Base-by-base conservation (phyloP, 306 rosid species). In the Styphnolobium japonicum region DNA sequence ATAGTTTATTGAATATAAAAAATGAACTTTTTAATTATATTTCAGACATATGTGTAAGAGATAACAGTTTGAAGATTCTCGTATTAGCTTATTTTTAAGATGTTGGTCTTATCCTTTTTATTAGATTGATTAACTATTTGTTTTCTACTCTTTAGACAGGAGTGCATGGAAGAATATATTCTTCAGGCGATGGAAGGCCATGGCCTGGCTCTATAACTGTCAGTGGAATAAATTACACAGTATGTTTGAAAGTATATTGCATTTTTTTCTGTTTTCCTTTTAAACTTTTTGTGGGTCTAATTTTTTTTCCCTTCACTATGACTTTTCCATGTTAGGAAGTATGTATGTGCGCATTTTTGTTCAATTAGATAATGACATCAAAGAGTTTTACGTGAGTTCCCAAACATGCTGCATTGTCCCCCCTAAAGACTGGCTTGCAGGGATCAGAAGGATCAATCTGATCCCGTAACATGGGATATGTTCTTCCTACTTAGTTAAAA, bases 141-240 rank as follows among this genome's bases (percentile, higher is more conserved):
- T 62, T 80, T 82, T 77, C 11, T 65, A 52, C 67, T 84, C 68
- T 80, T 22, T 64, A 95, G 98, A 86, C 90, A 36, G 98, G 98
- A 81, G 90, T 95, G 79, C 97, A 91, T 76, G 97, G 98, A 81
- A 88, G 96, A 72, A 85, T 95, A 53, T 90, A 86, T 84, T 91
- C 98, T 82, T 88, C 98, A 36, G 90, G 83, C 49, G 82, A 77
- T 66, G 98, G 98, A 78, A 90, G 88, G 79, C 96, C 98, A 10
- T 68, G 92, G 57, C 96, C 88, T 4, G 96, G 89, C 39, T 86
- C 57, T 80, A 84, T 95, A 76, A 69, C 86, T 14, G 81, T 95
- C 67, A 45, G 69, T 19, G 98, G 97, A 81, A 91, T 92, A 85
- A 92, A 95, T 70, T 88, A 90, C 78, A 83, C 86, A 21, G 98